Percentiles rank a stretch among this genome's conserved stretches.
These are phyloP conservation scores for Colletotrichum abscissum DNA, from an alignment of 2,329 filamentous ascomycete species.

Conservation along the genomic window DNA sequence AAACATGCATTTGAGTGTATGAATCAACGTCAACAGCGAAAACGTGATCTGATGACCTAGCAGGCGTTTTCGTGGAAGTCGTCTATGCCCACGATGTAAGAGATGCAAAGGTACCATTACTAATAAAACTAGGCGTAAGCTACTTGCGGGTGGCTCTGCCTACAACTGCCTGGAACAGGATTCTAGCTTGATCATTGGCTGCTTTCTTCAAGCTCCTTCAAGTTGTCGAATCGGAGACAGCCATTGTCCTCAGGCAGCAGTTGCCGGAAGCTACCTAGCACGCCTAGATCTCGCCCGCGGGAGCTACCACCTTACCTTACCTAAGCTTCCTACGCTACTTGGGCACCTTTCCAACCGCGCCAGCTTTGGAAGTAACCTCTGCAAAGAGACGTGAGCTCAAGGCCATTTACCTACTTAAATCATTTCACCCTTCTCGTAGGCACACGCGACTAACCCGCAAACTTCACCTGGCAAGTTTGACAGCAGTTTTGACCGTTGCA, in stretches of 20 bases:
- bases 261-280: not conserved
- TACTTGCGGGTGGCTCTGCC: conserved; percentile 1
- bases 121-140: not conserved
- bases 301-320: conserved; percentile 3
- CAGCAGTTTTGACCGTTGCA: not conserved
- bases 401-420: conserved; percentile 8
- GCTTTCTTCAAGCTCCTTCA: not conserved
- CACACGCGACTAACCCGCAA: not conserved
- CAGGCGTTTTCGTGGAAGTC: not conserved
- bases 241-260: conserved; percentile 20
- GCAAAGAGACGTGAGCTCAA: not conserved
- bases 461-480: not conserved
- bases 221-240: conserved; percentile 12
- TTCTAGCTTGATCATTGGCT: conserved; percentile 14
- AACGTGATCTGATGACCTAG: not conserved
- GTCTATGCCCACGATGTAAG: not conserved
- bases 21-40: not conserved
- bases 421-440: conserved; percentile 6
- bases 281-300: not conserved
- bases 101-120: not conserved
- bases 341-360: not conserved
- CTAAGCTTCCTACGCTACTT: not conserved
- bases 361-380: not conserved
- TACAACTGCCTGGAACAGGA: conserved; percentile 3
- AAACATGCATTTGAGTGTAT: not conserved